Evolutionary conservation across 78 protist genomes (phyloP).

Genomic region (Dictyostelium firmibasis): DNA sequence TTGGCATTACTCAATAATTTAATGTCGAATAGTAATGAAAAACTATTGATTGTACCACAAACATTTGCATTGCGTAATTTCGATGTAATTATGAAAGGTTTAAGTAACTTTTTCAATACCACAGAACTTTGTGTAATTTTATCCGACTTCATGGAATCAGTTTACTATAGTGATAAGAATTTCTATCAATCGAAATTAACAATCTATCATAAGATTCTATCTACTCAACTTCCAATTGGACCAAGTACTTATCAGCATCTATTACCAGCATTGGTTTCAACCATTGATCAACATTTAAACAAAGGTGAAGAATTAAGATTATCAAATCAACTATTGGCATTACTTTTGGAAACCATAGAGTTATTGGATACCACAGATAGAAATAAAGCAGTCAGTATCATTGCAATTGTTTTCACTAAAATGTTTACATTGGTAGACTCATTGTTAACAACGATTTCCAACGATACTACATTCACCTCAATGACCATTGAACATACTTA

Average conservation of each 20-base stretch:
- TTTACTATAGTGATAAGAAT: conserved; percentile 39
- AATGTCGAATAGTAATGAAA: conserved; percentile 42
- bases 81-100: conserved; percentile 48
- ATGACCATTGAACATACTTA: conserved; percentile 31
- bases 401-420: conserved; percentile 28
- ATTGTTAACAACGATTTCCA: neutral
- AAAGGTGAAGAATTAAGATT: conserved; percentile 28
- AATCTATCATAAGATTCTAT: conserved; percentile 33
- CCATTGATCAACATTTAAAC: conserved; percentile 45
- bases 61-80: conserved; percentile 60
- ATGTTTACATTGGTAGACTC: conserved; percentile 1
- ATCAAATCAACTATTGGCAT: conserved; percentile 37
- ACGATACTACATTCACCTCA: neutral
- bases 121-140: conserved; percentile 30
- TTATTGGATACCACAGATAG: neutral
- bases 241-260: neutral
- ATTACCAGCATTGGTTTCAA: conserved; percentile 27
- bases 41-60: conserved; percentile 30
- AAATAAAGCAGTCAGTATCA: neutral
- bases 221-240: conserved; percentile 24
- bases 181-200: conserved; percentile 26
- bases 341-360: conserved; percentile 40
- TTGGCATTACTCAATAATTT: neutral
- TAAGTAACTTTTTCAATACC: conserved; percentile 39
- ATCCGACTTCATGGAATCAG: conserved; percentile 35